Percentiles rank a stretch among this genome's conserved stretches.
These are phyloP conservation scores for Citrus cavaleriei DNA, from an alignment of 345 rosid species.

Conservation along the genomic window DNA sequence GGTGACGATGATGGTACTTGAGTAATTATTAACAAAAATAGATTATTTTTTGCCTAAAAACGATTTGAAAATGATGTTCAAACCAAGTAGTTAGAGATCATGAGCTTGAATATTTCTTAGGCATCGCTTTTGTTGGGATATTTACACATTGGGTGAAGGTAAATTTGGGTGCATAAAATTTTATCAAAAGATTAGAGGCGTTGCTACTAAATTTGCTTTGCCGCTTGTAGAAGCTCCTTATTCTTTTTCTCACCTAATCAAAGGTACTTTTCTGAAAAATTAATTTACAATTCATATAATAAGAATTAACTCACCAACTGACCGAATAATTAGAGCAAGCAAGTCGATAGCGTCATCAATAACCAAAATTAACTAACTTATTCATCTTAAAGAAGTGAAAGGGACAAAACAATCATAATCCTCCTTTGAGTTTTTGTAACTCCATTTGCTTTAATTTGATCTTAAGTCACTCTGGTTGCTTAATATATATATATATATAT, in stretches of 20 bases:
- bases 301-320: no score
- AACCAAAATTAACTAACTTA: slow-evolving; percentile 14
- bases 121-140: neutral
- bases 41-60: no score
- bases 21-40: no score
- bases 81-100: neutral
- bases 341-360: neutral
- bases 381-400: slow-evolving; percentile 1
- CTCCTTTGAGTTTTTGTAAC: slow-evolving; percentile 17
- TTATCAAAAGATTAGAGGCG: no score
- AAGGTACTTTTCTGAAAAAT: neutral
- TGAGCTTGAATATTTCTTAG: neutral
- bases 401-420: neutral
- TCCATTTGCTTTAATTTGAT: slow-evolving; percentile 9
- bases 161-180: no score
- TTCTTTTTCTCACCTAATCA: neutral
- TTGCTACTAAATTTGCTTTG: neutral
- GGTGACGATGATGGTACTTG: no score
- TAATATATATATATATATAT: neutral
- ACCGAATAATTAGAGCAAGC: neutral
- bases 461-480: slow-evolving; percentile 9
- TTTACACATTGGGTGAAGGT: no score
- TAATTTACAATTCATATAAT: neutral
- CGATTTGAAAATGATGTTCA: neutral
- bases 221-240: neutral